A percentile compares a stretch with the other conserved stretches of the same genome.
Conservation (phyloP, 306 rosid genomes). For the Clitoria ternatea region DNA sequence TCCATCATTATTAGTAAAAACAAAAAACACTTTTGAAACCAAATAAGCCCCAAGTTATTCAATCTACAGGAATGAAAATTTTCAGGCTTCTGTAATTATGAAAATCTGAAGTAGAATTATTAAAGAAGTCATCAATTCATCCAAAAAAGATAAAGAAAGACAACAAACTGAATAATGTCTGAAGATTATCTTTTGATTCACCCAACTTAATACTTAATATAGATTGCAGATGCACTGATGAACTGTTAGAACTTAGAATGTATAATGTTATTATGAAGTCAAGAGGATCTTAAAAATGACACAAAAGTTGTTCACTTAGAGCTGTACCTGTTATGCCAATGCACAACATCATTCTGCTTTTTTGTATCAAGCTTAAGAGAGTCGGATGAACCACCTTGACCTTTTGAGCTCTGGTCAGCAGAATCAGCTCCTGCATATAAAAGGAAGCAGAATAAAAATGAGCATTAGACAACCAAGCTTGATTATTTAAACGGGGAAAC, state of each 20-base stretch:
- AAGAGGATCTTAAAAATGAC: neutral
- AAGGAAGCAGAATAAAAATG: neutral
- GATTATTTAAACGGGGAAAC: neutral
- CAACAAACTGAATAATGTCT: neutral
- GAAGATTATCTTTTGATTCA: neutral
- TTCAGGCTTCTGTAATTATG: neutral
- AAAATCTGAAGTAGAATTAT: too few relatives aligned
- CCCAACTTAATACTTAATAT: neutral
- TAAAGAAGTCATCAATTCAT: slow-evolving; percentile 3
- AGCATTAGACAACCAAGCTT: neutral
- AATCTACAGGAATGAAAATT: neutral
- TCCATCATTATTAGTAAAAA: neutral
- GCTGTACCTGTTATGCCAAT: slow-evolving; percentile 84
- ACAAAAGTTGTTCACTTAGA: neutral
- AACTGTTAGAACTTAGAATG: slow-evolving; percentile 1
- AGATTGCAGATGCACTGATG: neutral
- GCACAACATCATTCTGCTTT: slow-evolving; percentile 76
- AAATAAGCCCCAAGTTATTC: neutral
- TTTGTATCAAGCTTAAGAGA: slow-evolving; percentile 65
- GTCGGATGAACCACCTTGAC: slow-evolving; percentile 58
- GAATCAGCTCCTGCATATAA: slow-evolving; percentile 52
- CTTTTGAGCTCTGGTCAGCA: slow-evolving; percentile 59
- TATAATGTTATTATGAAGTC: neutral
- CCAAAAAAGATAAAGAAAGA: neutral
- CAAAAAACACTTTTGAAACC: neutral